Base-by-base conservation (phyloP, 2,329 filamentous ascomycete genomes). In the Neobulgaria alba region DNA sequence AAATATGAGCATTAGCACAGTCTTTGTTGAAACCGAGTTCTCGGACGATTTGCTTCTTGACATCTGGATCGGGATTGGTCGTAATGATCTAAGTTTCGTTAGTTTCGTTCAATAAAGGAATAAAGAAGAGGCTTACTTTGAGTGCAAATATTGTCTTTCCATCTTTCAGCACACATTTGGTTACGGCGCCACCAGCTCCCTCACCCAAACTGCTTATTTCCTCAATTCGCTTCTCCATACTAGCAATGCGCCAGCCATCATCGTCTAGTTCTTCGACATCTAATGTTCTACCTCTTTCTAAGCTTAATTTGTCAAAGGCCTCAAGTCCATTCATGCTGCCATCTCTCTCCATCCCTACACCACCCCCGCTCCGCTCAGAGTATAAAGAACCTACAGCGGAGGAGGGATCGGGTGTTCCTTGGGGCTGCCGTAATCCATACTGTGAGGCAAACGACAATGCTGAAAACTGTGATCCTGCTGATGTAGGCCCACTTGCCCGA, bases 11-110 rank as follows among this genome's bases (percentile, higher is more conserved):
- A 3, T 88, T 95, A 4, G 86, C 88, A 61, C 92, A 96, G 52
- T 89, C 86, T 65, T 95, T 95, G 72, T 98, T 98, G 73, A 96
- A 98, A 47, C 85, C 86, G 39, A 98, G 72, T 63, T 98, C 92
- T 58, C 92, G 84, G 45, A 96, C 77, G 55, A 98, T 98, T 65
- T 98, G 92, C 62, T 94, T 95, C 72, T 95, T 96, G 47, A 96
- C 87, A 60, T 95, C 90, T 10, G 92, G 90, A 55, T 98, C 92
- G 2, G 92, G 92, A 60, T 96, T 94, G 23, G 92, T 95, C 2
- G 92, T 98, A 60, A 98, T 98, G 58, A 98, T 84, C 90, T 94
- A 48, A 2, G 41, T 39, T 34, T 44, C n/a, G 17, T 35, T 36
- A 34, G 30, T 8, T 7, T 7, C 7, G 23, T 15, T 12, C 29